Evolutionary conservation across 768 basidiomycete genomes (phyloP).

Genomic region (Boletus rubroflammeus): DNA sequence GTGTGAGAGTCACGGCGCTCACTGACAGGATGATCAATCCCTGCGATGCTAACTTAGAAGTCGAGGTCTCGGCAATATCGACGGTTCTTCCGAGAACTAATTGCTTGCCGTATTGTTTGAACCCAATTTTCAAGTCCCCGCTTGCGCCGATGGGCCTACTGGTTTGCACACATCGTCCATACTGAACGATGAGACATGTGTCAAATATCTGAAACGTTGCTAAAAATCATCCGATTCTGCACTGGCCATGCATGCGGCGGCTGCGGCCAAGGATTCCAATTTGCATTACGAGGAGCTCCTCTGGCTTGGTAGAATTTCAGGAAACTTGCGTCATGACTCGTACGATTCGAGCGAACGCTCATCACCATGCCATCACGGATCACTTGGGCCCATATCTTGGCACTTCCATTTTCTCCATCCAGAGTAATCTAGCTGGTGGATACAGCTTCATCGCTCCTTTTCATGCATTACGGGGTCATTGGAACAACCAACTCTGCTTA

Average conservation of each 20-base stretch:
- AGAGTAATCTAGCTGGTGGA: constrained; percentile 2
- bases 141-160: background rate
- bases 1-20: background rate
- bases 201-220: background rate
- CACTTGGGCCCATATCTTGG: background rate
- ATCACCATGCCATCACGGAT: background rate
- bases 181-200: background rate
- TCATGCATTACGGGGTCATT: constrained; percentile 5
- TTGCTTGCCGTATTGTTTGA: too few relatives aligned
- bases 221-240: background rate
- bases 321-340: constrained; percentile 2
- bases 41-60: background rate
- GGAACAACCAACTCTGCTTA: background rate
- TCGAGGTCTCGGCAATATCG: too few relatives aligned
- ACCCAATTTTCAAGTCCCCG: background rate
- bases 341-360: background rate
- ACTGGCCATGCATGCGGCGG: background rate
- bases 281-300: background rate
- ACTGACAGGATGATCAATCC: background rate
- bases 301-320: background rate
- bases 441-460: constrained; percentile 5
- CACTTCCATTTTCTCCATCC: background rate
- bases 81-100: too few relatives aligned
- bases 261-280: background rate
- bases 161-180: background rate